Evolutionary conservation across 2,329 filamentous ascomycete species (phyloP), one percentile per base, ranked within the genome.

Genomic region (Fusarium foetens): DNA sequence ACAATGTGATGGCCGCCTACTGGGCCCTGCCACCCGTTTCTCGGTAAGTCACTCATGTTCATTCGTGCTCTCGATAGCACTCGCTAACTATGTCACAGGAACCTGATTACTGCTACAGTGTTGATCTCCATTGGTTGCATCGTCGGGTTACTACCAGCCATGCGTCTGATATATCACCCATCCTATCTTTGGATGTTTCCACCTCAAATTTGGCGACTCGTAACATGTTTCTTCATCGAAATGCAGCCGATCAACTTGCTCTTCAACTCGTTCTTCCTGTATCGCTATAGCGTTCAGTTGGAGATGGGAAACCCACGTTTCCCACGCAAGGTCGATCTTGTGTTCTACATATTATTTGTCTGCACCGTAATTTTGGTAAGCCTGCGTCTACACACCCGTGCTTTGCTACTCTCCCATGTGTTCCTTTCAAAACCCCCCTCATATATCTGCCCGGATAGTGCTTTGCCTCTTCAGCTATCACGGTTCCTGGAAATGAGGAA

Each of bases 401-500:
- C 42, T 58, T 58, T 72, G 64, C 66, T 70, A 71, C 62, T 72
- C 57, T 51, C 55, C 68, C 68, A 59, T 31, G 58, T 51, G 54
- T 52, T 29, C 52, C 48, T 60, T 54, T 58, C 60, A 63, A 71
- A 65, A 35, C 81, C 16, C 84, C 62, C 83, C 87, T 88, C 87
- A 85, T 85, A 86, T 90, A 93, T 93, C 92, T 94, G 92, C 92
- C 91, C 92, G 92, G 88, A 89, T 91, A 93, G 91, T 86, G 86
- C 79, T 79, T 71, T 82, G 83, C 87, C 83, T 81, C 82, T 78
- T 88, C 91, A 89, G 86, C 91, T 93, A 91, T 91, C 87, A 86
- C 91, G 92, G 91, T 94, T 94, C 92, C 92, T 94, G 91, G 85
- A 93, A 90, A 83, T 86, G 92, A 94, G 92, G 92, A 87, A 94